These are phyloP conservation scores for Paramarasmius palmivorus DNA, from an alignment of 1,284 basidiomycete genomes.

Conservation along the genomic window DNA sequence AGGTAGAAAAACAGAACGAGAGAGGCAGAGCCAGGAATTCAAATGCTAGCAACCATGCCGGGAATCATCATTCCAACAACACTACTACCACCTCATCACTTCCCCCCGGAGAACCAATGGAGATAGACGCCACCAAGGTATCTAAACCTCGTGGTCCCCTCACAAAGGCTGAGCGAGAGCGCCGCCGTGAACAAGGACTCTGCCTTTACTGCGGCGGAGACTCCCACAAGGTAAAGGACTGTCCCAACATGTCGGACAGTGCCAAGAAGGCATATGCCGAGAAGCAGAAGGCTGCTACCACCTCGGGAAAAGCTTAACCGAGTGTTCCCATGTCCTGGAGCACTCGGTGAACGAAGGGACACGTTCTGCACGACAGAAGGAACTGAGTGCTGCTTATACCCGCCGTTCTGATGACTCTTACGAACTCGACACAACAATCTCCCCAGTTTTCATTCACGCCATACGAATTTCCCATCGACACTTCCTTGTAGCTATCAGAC, in stretches of 20 bases:
- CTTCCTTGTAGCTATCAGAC: constrained; percentile 28
- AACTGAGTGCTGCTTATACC: not conserved
- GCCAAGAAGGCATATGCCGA: not conserved
- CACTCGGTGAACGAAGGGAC: constrained; percentile 6
- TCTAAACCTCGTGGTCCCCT: not conserved
- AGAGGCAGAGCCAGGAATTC: too few relatives aligned
- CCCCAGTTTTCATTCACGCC: constrained; percentile 9
- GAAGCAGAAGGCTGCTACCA: not conserved
- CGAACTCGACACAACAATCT: too few relatives aligned
- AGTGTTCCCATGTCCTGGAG: constrained; percentile 3
- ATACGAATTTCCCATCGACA: constrained; percentile 19
- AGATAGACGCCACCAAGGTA: not conserved
- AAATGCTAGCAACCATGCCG: too few relatives aligned
- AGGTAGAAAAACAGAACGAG: not conserved
- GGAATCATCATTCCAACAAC: too few relatives aligned
- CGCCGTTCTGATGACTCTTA: not conserved
- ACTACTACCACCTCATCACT: not conserved
- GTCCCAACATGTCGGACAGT: not conserved
- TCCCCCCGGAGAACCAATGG: not conserved
- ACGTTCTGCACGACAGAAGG: not conserved
- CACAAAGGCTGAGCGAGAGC: not conserved
- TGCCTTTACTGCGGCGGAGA: not conserved
- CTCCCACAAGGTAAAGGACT: not conserved
- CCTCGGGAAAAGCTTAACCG: constrained; percentile 13
- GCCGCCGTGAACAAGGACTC: not conserved